These are phyloP conservation scores for Venturia pyrina DNA, from an alignment of 2,329 filamentous ascomycete species.

Conservation along the genomic window DNA sequence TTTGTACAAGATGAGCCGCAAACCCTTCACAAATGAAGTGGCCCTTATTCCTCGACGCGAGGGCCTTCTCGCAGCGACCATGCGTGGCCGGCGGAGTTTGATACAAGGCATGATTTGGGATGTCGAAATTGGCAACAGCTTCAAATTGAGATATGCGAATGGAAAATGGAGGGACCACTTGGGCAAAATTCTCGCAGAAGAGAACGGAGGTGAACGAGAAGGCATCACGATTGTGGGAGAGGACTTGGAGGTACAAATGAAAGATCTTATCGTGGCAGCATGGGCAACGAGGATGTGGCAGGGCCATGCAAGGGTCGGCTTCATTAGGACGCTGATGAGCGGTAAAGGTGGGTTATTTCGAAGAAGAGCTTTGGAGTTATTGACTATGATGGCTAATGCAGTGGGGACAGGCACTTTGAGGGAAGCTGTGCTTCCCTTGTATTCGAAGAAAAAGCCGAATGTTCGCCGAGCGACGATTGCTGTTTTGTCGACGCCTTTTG, in stretches of 20 bases:
- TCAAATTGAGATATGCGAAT: slow-evolving; percentile 9
- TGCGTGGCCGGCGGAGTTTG: slow-evolving; percentile 8
- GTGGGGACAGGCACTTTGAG: not conserved
- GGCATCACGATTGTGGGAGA: slow-evolving; percentile 4
- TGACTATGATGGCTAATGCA: not conserved
- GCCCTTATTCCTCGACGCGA: slow-evolving; percentile 6
- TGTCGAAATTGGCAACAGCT: not conserved
- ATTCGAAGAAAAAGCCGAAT: not conserved
- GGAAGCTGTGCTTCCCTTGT: not conserved
- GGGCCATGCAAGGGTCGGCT: not conserved
- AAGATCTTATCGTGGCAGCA: slow-evolving; percentile 12
- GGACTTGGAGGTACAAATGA: slow-evolving; percentile 10
- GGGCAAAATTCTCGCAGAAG: slow-evolving; percentile 9
- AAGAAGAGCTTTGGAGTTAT: not conserved
- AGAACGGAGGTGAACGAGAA: not conserved
- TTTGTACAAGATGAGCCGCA: slow-evolving; percentile 11
- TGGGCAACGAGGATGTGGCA: slow-evolving; percentile 13
- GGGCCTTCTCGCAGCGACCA: slow-evolving; percentile 1
- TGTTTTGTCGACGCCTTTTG: not conserved
- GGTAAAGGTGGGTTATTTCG: not conserved
- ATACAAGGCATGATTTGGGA: slow-evolving; percentile 11
- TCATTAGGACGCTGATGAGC: slow-evolving; percentile 10
- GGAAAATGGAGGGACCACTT: slow-evolving; percentile 9
- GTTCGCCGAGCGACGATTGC: not conserved
- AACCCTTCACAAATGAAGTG: slow-evolving; percentile 12